phyloP scores from a whole-genome alignment of 805 yeast genomes.

The Torulaspora quercuum region DNA sequence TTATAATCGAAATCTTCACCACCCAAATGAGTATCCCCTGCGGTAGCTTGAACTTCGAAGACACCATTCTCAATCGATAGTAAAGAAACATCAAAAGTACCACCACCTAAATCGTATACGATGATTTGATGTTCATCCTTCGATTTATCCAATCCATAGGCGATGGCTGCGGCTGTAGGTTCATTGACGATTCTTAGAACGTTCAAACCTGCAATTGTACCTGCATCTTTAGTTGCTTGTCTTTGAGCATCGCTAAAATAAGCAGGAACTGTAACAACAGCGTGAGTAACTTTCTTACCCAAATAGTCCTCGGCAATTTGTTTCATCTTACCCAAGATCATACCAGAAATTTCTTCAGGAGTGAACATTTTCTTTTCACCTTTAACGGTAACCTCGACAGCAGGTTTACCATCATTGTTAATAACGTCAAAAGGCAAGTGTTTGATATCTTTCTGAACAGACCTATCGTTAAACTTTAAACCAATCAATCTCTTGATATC shows the following conservation, averaged over 20 bases:
- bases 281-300: constrained; percentile 80
- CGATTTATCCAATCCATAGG: constrained; percentile 85
- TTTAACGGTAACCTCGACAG: constrained; percentile 66
- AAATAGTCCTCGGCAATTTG: constrained; percentile 87
- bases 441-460: constrained; percentile 76
- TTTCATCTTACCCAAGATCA: constrained; percentile 90
- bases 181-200: constrained; percentile 87
- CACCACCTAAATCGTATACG: constrained; percentile 96
- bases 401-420: constrained; percentile 77
- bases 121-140: constrained; percentile 84
- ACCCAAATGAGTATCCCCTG: constrained; percentile 96
- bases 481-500: constrained; percentile 93
- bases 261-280: constrained; percentile 91
- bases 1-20: constrained; percentile 95
- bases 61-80: constrained; percentile 88
- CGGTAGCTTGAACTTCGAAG: constrained; percentile 87
- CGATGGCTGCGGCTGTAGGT: constrained; percentile 98
- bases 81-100: constrained; percentile 91
- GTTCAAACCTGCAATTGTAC: constrained; percentile 85
- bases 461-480: constrained; percentile 67
- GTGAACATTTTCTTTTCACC: constrained; percentile 77
- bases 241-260: constrained; percentile 92
- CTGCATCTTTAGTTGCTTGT: constrained; percentile 92
- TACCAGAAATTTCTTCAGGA: constrained; percentile 90
- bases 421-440: constrained; percentile 74